Base-by-base conservation (phyloP, 2,329 filamentous ascomycete genomes). In the Septoria petroselini region DNA sequence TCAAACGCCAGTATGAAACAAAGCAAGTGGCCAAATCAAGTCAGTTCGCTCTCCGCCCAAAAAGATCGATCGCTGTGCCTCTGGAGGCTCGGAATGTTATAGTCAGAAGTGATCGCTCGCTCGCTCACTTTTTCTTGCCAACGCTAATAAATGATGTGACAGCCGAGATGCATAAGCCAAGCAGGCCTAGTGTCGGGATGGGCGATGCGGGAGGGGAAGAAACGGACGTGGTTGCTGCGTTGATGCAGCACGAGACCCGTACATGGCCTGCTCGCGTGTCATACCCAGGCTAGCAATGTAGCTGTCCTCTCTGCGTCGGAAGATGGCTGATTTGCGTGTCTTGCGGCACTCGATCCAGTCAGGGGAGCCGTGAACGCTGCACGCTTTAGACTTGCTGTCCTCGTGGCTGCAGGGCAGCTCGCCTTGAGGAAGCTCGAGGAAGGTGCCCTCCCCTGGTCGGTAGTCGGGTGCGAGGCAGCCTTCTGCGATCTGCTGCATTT, bases 331-430 rank as follows among this genome's bases (percentile, higher is more conserved):
- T 7, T 7, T 14, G 2, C 44, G 48, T 9, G 19, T 3, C 7
- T 41, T 44, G 11, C 57, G 50, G 39, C 57, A 59, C 11, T 37
- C 38, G 8, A 39, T 23, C 57, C 57, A 59, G 42, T 59, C 52
- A 3, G 49, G 34, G 12, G 39, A 29, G 9, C 39, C 40, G 19
- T 59, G 57, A 2, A 23, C 39, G 3, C 21, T 41, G 38, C 57
- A 59, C 15, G 30, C 37, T 25, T 52, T 56, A 6, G 39, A 44
- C 23, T 49, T 54, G 38, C 43, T 50, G 23, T 38, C 33, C 30
- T 46, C 33, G 33, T 46, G 43, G 8, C 8, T 14, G 23, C 43
- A 46, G 8, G 33, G 43, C 5, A n/a, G n/a, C 14, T 46, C 43
- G 17, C 34, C 43, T 2, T 23, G 34, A 14, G 33, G 19, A 3